Evolutionary conservation across 2,329 filamentous ascomycete species (phyloP).

Genomic region (Elsinoe batatas): DNA sequence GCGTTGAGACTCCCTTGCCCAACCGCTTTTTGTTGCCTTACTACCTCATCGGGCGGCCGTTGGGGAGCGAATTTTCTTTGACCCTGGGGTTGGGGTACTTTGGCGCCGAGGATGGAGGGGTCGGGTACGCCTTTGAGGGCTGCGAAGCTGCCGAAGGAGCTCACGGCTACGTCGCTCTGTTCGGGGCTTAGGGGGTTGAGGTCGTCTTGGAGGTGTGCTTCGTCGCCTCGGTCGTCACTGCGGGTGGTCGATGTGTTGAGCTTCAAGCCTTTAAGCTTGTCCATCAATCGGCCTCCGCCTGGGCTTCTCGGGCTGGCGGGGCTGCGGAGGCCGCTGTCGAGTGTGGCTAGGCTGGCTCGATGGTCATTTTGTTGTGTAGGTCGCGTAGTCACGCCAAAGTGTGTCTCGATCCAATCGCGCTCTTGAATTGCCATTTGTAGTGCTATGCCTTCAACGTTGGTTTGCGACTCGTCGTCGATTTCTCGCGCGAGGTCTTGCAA

Average conservation of each 20-base stretch:
- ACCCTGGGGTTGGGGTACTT: constrained; percentile 28
- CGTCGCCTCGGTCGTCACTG: constrained; percentile 17
- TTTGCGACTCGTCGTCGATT: constrained; percentile 61
- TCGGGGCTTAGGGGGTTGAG: constrained; percentile 52
- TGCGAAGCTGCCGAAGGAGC: constrained; percentile 48
- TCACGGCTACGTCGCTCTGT: constrained; percentile 53
- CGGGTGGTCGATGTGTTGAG: constrained; percentile 23
- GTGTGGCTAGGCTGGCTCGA: constrained; percentile 26
- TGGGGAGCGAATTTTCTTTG: constrained; percentile 19
- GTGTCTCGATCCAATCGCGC: constrained; percentile 73
- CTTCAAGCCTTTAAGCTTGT: constrained; percentile 71
- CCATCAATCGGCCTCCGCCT: constrained; percentile 58
- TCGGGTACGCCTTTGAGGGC: constrained; percentile 43
- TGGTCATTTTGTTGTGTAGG: constrained; percentile 23
- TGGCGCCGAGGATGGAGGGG: constrained; percentile 34
- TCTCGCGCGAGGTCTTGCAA: constrained; percentile 65
- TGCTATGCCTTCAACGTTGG: constrained; percentile 72
- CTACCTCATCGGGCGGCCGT: constrained; percentile 29
- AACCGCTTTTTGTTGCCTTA: constrained; percentile 31
- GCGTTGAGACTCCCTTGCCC: constrained; percentile 29
- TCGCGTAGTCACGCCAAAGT: constrained; percentile 55
- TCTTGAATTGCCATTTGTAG: constrained; percentile 76
- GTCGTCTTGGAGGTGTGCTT: constrained; percentile 19
- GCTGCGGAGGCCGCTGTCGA: constrained; percentile 30
- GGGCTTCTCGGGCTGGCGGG: constrained; percentile 53